Percentiles rank a stretch among this genome's conserved stretches.
Evolutionary conservation across 805 yeast species (phyloP).

Genomic region (Pichia thaimueangensis): DNA sequence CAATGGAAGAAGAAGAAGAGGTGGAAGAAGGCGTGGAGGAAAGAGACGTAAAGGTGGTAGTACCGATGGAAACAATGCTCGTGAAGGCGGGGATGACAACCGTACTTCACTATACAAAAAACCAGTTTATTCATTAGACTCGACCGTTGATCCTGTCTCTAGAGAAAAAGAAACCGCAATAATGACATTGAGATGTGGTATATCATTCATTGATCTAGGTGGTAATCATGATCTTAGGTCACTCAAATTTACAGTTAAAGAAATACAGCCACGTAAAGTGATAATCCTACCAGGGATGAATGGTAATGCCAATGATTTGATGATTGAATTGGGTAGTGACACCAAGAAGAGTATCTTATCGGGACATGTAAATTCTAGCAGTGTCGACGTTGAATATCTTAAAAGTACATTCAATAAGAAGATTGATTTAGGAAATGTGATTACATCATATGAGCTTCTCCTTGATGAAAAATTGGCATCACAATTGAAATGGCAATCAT

Average conservation of each 20-base stretch:
- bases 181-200: conserved; percentile 56
- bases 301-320: conserved; percentile 20
- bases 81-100: not conserved
- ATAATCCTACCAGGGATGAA: conserved; percentile 36
- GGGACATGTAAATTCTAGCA: conserved; percentile 16
- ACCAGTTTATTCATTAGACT: conserved; percentile 21
- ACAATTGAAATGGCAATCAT: conserved; percentile 74
- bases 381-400: conserved; percentile 24
- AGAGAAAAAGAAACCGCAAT: conserved; percentile 9
- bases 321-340: conserved; percentile 19
- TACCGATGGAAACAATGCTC: not conserved
- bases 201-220: conserved; percentile 72
- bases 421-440: conserved; percentile 47
- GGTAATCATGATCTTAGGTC: conserved; percentile 86
- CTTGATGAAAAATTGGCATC: conserved; percentile 59
- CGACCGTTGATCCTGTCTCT: conserved; percentile 20
- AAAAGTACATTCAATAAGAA: conserved; percentile 33
- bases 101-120: conserved; percentile 10
- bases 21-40: conserved; percentile 20
- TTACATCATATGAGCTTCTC: conserved; percentile 51
- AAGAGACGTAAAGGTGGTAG: conserved; percentile 18
- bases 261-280: conserved; percentile 70
- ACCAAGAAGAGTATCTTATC: conserved; percentile 13
- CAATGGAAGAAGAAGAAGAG: conserved; percentile 6
- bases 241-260: conserved; percentile 65